These are phyloP conservation scores for Pseudotsuga menziesii DNA, from an alignment of 75 land plant species.

Conservation along the genomic window DNA sequence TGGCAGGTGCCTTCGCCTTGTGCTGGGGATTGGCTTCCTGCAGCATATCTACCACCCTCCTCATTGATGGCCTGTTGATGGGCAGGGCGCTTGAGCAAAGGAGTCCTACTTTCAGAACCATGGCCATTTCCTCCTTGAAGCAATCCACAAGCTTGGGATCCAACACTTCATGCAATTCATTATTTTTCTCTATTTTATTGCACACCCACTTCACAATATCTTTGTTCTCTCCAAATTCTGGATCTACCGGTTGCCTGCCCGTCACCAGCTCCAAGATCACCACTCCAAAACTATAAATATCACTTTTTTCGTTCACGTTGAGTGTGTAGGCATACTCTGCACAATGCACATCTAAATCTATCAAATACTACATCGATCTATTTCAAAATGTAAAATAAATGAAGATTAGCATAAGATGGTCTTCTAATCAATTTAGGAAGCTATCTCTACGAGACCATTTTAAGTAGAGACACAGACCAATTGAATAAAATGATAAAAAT, in stretches of 20 bases:
- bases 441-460: no score
- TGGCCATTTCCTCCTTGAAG: constrained; percentile 56
- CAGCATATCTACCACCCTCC: constrained; percentile 72
- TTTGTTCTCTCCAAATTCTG: constrained; percentile 17
- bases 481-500: no score
- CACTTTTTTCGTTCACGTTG: constrained; percentile 28
- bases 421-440: no score
- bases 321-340: constrained; percentile 46
- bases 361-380: no score
- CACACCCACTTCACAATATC: constrained; percentile 27
- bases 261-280: constrained; percentile 32
- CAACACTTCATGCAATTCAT: constrained; percentile 44
- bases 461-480: no score
- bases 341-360: background rate
- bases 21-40: constrained; percentile 37
- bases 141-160: constrained; percentile 48
- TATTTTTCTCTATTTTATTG: constrained; percentile 26
- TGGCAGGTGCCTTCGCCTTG: constrained; percentile 7
- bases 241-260: constrained; percentile 27
- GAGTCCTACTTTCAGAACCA: constrained; percentile 56
- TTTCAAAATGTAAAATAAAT: background rate
- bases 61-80: constrained; percentile 71
- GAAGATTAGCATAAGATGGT: no score
- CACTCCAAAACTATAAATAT: constrained; percentile 38
- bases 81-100: constrained; percentile 76